phyloP scores from a whole-genome alignment of 1,139 yeast species.

The Pichiaceae sp. region DNA sequence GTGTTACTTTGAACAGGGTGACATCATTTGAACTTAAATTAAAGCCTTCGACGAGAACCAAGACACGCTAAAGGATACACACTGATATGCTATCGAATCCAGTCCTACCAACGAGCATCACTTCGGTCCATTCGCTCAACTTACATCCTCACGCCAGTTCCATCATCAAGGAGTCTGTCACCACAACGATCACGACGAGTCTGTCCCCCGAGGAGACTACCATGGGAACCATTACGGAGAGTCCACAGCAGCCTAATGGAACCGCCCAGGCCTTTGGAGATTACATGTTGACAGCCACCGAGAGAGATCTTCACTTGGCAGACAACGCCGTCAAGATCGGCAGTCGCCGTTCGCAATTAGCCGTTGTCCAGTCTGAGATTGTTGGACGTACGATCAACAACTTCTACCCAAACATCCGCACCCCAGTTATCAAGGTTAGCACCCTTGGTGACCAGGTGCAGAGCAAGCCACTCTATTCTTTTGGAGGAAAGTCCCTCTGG shows the following conservation, averaged over 20 bases:
- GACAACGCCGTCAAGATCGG: constrained; percentile 44
- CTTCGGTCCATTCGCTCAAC: constrained; percentile 1
- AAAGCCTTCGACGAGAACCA: no score
- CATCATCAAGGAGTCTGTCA: background rate
- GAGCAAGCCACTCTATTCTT: constrained; percentile 78
- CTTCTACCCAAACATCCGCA: constrained; percentile 53
- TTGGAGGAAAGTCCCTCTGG: constrained; percentile 96
- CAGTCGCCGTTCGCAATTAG: constrained; percentile 81
- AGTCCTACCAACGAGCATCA: constrained; percentile 1
- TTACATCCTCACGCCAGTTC: constrained; percentile 1
- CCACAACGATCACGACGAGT: constrained; percentile 1
- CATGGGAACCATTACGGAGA: constrained; percentile 3
- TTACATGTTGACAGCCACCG: constrained; percentile 1
- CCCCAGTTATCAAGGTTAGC: constrained; percentile 68
- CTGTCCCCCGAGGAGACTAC: background rate
- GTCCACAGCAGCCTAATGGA: constrained; percentile 1
- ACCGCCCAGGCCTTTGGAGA: constrained; percentile 1
- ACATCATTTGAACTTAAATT: no score
- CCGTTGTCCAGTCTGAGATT: constrained; percentile 76
- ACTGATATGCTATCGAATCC: constrained; percentile 3
- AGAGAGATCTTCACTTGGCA: constrained; percentile 1
- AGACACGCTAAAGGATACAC: no score
- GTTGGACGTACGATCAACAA: constrained; percentile 55
- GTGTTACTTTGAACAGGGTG: no score
- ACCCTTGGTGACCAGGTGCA: constrained; percentile 90